These are phyloP conservation scores for Aureobasidium pullulans DNA, from an alignment of 2,329 filamentous ascomycete species.

Conservation along the genomic window DNA sequence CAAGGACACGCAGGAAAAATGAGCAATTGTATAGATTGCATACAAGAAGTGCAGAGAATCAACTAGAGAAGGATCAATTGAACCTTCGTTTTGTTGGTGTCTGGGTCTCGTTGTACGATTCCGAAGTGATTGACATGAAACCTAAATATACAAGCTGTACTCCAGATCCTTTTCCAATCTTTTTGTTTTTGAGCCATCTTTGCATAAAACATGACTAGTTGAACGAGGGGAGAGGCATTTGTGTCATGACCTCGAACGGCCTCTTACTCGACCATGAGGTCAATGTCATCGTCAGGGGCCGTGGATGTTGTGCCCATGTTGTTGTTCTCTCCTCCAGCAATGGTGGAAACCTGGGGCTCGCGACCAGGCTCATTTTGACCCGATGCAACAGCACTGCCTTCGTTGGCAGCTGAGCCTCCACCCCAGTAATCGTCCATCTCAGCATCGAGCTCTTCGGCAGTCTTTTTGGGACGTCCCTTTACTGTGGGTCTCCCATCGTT, in stretches of 20 bases:
- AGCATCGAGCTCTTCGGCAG: conserved; percentile 85
- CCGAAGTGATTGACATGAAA: no score
- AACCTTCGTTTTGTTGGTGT: no score
- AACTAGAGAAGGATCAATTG: no score
- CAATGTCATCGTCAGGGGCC: conserved; percentile 17
- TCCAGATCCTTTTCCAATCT: no score
- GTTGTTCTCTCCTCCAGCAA: conserved; percentile 9
- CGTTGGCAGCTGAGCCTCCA: background rate
- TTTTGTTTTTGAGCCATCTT: background rate
- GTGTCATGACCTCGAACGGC: no score
- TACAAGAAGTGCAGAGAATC: no score
- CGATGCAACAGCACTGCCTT: conserved; percentile 7
- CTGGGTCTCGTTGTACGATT: no score
- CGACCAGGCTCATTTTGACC: background rate
- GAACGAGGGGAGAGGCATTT: background rate
- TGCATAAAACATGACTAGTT: background rate
- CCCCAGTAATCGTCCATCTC: conserved; percentile 87
- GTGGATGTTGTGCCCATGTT: conserved; percentile 8
- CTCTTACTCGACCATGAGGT: conserved; percentile 18
- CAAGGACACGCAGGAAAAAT: no score
- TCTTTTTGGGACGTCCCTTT: conserved; percentile 62
- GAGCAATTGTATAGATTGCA: no score
- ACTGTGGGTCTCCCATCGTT: conserved; percentile 39
- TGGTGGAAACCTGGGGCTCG: conserved; percentile 12
- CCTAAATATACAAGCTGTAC: no score